Evolutionary conservation across 164 flowering plant species (phyloP).

Genomic region (Tinospora cordifolia): DNA sequence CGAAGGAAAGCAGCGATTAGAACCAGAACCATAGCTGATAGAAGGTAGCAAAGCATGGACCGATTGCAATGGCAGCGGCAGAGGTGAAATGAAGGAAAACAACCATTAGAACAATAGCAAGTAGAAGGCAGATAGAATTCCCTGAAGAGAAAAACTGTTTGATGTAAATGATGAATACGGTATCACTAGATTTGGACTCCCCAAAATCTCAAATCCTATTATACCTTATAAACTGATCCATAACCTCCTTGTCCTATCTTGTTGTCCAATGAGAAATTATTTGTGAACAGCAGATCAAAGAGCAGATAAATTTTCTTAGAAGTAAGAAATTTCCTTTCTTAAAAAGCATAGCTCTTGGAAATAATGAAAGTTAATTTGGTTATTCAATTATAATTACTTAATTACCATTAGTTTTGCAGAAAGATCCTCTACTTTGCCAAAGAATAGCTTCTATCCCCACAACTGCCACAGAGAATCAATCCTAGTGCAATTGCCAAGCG

Average conservation of each 20-base stretch:
- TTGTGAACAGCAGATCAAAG: no score
- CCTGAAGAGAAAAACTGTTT: background rate
- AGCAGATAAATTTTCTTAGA: no score
- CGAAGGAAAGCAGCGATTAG: no score
- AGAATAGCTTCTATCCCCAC: slow-evolving; percentile 17
- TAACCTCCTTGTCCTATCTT: slow-evolving; percentile 2
- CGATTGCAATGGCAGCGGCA: no score
- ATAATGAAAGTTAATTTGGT: background rate
- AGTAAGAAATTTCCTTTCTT: background rate
- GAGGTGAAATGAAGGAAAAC: no score
- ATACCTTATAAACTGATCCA: background rate
- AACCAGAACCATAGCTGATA: no score
- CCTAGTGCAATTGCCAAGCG: slow-evolving; percentile 16
- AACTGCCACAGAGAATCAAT: slow-evolving; percentile 7
- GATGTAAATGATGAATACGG: background rate
- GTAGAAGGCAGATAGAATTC: background rate
- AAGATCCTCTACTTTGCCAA: slow-evolving; percentile 14
- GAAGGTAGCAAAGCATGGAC: no score
- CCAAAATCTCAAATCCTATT: background rate
- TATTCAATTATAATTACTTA: background rate
- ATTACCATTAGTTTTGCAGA: background rate
- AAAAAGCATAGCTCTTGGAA: background rate
- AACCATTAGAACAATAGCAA: no score
- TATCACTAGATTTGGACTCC: background rate
- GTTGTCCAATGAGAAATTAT: background rate